A percentile compares a stretch with the other conserved stretches of the same genome.
Evolutionary conservation across 768 basidiomycete species (phyloP).

Genomic region (Daedaleopsis sinensis): DNA sequence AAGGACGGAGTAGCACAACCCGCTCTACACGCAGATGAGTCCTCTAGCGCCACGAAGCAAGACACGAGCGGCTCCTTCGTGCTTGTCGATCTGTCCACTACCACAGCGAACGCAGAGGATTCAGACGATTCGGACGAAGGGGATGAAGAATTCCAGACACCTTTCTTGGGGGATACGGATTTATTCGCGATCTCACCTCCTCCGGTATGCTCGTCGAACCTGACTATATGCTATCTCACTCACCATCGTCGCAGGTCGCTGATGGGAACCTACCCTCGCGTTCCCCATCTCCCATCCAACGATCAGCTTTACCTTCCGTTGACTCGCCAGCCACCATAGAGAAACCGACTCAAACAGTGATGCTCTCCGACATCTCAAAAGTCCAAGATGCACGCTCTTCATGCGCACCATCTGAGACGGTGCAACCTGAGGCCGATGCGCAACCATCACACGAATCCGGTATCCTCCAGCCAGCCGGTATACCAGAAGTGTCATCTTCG

Average conservation of each 20-base stretch:
- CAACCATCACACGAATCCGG: background rate
- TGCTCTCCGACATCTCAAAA: conserved; percentile 18
- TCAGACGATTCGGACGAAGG: background rate
- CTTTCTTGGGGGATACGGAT: background rate
- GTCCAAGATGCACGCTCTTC: conserved; percentile 5
- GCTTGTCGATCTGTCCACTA: background rate
- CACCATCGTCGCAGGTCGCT: too few species aligned
- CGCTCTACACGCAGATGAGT: background rate
- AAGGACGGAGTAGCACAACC: background rate
- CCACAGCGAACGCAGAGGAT: background rate
- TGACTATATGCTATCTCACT: background rate
- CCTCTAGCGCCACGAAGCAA: background rate
- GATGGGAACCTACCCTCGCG: too few species aligned
- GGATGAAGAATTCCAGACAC: conserved; percentile 5
- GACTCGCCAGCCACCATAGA: background rate
- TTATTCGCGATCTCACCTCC: background rate
- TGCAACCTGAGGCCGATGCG: too few species aligned
- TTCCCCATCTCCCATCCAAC: background rate
- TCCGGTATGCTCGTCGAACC: background rate
- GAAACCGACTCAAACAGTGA: background rate
- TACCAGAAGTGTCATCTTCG: conserved; percentile 3
- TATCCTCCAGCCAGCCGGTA: background rate
- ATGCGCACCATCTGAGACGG: background rate
- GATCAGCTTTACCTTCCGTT: background rate
- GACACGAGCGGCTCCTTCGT: conserved; percentile 12